Conservation (phyloP, 208 protist species). For the Strigomonas culicis region DNA sequence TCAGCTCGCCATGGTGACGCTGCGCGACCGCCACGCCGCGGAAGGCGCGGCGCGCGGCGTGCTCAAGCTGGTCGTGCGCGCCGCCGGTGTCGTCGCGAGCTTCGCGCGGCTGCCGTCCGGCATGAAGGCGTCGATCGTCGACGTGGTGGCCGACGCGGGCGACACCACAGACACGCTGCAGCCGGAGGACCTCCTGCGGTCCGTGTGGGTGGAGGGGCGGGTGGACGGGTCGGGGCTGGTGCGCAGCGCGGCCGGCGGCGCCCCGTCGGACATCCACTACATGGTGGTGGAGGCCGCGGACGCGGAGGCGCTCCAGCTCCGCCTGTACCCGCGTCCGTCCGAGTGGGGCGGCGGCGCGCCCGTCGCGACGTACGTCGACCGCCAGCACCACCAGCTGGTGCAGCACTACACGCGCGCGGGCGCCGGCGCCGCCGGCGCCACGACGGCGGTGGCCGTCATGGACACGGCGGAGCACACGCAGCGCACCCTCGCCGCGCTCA, state of each 20-base stretch:
- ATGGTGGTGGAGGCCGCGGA: conserved; percentile 27
- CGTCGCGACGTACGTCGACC: background rate
- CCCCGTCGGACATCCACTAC: background rate
- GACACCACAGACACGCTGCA: background rate
- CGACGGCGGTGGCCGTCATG: background rate
- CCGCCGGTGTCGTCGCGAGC: conserved; percentile 16
- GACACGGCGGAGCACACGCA: conserved; percentile 19
- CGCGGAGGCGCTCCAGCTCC: background rate
- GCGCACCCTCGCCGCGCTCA: conserved; percentile 12
- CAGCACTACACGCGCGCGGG: conserved; percentile 10
- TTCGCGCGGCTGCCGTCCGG: conserved; percentile 18
- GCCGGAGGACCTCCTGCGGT: background rate
- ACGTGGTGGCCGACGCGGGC: conserved; percentile 4
- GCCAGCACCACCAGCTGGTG: conserved; percentile 27
- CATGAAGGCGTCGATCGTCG: conserved; percentile 10
- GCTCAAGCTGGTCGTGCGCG: conserved; percentile 18
- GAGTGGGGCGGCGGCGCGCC: background rate
- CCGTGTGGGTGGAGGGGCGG: conserved; percentile 21
- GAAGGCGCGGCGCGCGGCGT: conserved; percentile 14
- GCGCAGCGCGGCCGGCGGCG: conserved; percentile 11
- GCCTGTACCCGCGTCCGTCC: conserved; percentile 11
- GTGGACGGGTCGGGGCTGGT: conserved; percentile 14
- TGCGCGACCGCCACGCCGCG: background rate
- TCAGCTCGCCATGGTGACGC: conserved; percentile 1
- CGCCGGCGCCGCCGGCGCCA: background rate